These are phyloP conservation scores for Spatholobus suberectus DNA, from an alignment of 306 rosid genomes.

Conservation along the genomic window DNA sequence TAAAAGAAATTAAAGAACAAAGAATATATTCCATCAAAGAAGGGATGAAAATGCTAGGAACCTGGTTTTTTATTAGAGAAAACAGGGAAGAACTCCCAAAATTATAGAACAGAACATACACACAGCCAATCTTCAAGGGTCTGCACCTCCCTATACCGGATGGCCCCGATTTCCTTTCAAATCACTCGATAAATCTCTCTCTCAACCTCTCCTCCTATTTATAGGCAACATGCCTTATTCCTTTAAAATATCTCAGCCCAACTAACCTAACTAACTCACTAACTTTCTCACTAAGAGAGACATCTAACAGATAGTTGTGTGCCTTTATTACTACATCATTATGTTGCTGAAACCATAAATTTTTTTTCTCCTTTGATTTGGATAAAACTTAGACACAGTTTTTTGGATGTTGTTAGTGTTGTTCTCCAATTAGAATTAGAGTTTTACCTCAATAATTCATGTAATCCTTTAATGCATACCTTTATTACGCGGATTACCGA, in stretches of 20 bases:
- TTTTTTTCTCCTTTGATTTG: background rate
- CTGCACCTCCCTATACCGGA: background rate
- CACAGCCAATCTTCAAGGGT: background rate
- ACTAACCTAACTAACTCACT: no score
- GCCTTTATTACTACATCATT: background rate
- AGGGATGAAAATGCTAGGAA: background rate
- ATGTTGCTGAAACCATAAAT: background rate
- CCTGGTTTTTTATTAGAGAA: background rate
- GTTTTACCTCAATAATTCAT: no score
- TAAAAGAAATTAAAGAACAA: background rate
- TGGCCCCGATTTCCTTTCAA: background rate
- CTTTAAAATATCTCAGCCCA: no score
- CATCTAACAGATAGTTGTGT: background rate
- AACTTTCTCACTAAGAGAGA: background rate
- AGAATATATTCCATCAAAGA: background rate
- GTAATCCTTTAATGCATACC: no score
- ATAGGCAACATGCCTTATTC: no score
- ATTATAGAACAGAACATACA: background rate
- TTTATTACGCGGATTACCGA: no score
- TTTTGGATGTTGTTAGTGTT: no score
- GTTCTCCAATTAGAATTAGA: no score
- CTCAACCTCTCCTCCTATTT: background rate
- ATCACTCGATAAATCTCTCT: background rate
- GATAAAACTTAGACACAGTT: no score
- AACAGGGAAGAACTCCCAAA: background rate